A percentile compares a stretch with the other conserved stretches of the same genome.
phyloP scores from a whole-genome alignment of 257 asterid genomes.

The Petrea volubilis region DNA sequence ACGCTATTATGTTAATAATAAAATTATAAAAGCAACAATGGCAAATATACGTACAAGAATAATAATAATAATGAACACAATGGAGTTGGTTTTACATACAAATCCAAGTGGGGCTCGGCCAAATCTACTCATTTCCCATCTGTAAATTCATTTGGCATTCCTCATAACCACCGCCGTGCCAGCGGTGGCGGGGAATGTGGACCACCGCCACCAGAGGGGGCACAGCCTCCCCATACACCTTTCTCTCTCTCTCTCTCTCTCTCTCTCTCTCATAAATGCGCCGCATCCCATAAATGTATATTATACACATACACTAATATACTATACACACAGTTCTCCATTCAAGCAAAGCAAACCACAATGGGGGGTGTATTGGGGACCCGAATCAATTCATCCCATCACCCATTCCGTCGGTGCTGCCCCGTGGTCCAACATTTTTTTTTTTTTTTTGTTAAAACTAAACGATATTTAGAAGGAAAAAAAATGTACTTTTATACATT shows the following conservation, averaged over 20 bases:
- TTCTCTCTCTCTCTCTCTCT: background rate
- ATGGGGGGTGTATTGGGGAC: too few species aligned
- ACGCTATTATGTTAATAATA: background rate
- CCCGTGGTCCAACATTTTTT: background rate
- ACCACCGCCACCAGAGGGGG: constrained; percentile 22
- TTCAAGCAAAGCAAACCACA: background rate
- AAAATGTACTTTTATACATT: constrained; percentile 23
- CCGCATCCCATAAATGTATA: too few species aligned
- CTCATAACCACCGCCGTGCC: constrained; percentile 6
- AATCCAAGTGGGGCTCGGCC: constrained; percentile 6
- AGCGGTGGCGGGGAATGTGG: constrained; percentile 13
- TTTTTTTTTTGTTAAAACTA: too few species aligned
- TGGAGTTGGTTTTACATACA: background rate
- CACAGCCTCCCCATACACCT: background rate
- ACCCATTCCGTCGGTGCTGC: constrained; percentile 21
- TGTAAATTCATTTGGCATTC: background rate
- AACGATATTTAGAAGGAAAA: background rate
- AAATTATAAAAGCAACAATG: background rate
- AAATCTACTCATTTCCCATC: background rate
- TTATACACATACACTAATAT: too few species aligned
- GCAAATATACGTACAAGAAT: background rate
- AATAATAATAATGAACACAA: background rate
- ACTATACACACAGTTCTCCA: background rate
- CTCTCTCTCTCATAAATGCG: too few species aligned
- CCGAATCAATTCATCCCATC: constrained; percentile 6